Evolutionary conservation across 768 basidiomycete species (phyloP).

Genomic region (Lentinula sp.): DNA sequence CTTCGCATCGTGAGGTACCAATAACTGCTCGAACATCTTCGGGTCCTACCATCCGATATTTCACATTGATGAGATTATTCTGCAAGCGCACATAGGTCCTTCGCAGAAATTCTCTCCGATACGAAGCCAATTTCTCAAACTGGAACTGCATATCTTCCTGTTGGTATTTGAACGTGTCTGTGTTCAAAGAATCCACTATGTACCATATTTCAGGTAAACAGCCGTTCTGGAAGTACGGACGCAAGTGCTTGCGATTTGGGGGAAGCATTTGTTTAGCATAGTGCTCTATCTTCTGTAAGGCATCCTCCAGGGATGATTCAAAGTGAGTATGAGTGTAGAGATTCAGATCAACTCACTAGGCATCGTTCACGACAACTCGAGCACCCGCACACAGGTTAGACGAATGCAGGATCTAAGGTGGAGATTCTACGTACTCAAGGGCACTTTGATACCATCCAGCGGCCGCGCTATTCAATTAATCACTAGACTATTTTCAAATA

Average conservation of each 20-base stretch:
- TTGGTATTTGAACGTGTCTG: constrained; percentile 11
- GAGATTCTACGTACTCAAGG: constrained; percentile 11
- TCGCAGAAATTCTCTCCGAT: constrained; percentile 7
- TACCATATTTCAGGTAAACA: constrained; percentile 10
- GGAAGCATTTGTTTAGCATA: not conserved
- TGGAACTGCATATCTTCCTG: constrained; percentile 6
- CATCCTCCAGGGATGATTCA: not conserved
- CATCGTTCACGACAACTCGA: constrained; percentile 8
- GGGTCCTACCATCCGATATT: constrained; percentile 10
- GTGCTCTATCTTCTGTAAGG: not conserved
- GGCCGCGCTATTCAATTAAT: constrained; percentile 15
- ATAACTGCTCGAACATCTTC: constrained; percentile 12
- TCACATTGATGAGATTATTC: constrained; percentile 1
- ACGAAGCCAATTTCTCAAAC: constrained; percentile 6
- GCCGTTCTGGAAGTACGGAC: constrained; percentile 10
- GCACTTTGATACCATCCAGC: constrained; percentile 21
- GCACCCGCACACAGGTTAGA: not conserved
- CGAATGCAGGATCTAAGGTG: not conserved
- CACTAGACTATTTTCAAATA: not conserved
- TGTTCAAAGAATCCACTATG: constrained; percentile 11
- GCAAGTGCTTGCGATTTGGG: constrained; percentile 2
- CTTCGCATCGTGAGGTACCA: constrained; percentile 10
- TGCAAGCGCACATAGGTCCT: constrained; percentile 1
- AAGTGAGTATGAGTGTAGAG: not conserved
- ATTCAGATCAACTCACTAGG: constrained; percentile 3